Evolutionary conservation across 1,284 basidiomycete genomes (phyloP).

Genomic region (Xerocomus cyaneibrunnescens): DNA sequence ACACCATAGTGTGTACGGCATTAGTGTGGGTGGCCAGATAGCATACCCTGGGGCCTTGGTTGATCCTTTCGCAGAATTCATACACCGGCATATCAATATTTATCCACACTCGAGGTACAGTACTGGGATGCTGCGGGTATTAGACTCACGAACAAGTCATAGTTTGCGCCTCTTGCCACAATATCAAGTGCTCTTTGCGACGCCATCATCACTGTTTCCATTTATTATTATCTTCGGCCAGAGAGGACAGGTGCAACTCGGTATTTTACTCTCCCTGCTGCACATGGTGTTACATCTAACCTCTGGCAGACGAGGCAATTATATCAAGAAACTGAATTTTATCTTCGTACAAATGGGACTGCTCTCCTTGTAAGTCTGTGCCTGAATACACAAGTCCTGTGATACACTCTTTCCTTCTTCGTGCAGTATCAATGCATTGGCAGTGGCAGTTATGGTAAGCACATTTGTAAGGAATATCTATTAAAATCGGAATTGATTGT

Average conservation of each 20-base stretch:
- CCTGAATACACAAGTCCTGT: too few relatives aligned
- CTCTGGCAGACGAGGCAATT: constrained; percentile 1
- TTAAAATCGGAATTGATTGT: background rate
- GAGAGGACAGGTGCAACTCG: constrained; percentile 15
- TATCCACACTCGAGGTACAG: too few relatives aligned
- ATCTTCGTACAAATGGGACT: constrained; percentile 30
- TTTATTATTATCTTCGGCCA: constrained; percentile 23
- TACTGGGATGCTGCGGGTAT: too few relatives aligned
- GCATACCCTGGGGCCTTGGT: too few relatives aligned
- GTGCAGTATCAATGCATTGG: constrained; percentile 14
- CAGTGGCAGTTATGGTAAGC: constrained; percentile 18
- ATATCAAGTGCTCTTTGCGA: constrained; percentile 19
- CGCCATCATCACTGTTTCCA: constrained; percentile 18
- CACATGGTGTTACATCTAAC: too few relatives aligned
- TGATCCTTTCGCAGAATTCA: too few relatives aligned
- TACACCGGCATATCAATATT: too few relatives aligned
- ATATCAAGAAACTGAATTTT: constrained; percentile 15
- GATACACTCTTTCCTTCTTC: too few relatives aligned
- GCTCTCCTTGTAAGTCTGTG: constrained; percentile 19
- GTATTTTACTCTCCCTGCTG: constrained; percentile 4
- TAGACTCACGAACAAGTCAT: too few relatives aligned
- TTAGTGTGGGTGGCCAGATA: too few relatives aligned
- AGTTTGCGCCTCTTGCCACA: too few relatives aligned
- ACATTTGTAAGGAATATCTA: background rate
- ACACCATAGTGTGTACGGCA: too few relatives aligned